Conservation (phyloP, 2,329 filamentous ascomycete species). For the Alternaria alternata region DNA sequence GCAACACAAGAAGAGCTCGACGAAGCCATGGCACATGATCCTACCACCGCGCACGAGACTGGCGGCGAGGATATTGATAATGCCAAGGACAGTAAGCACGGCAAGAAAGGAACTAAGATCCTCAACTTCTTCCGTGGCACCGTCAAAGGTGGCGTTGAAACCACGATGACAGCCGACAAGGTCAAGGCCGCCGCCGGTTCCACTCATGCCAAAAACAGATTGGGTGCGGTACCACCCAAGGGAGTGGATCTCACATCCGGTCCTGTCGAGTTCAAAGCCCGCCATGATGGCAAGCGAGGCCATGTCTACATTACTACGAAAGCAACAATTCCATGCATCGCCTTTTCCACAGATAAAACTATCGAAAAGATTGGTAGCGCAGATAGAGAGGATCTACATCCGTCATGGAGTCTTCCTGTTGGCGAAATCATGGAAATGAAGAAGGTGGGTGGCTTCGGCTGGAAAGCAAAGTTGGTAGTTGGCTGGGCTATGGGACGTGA, state of each 20-base stretch:
- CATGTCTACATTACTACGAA: constrained; percentile 74
- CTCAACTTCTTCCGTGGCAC: constrained; percentile 73
- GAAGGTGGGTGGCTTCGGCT: constrained; percentile 82
- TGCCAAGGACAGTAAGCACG: constrained; percentile 56
- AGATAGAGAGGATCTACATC: constrained; percentile 62
- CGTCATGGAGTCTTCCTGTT: constrained; percentile 74
- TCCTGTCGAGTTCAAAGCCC: constrained; percentile 77
- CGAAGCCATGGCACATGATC: constrained; percentile 62
- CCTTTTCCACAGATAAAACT: constrained; percentile 66
- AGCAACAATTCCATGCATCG: constrained; percentile 72
- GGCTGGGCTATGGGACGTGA: constrained; percentile 79
- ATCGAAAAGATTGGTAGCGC: constrained; percentile 56
- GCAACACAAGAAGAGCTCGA: constrained; percentile 72
- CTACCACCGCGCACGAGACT: constrained; percentile 56
- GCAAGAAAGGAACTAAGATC: constrained; percentile 60
- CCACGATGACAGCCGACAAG: constrained; percentile 74
- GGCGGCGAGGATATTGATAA: constrained; percentile 63
- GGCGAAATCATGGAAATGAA: constrained; percentile 76
- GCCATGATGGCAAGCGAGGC: constrained; percentile 75
- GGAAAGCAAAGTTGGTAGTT: constrained; percentile 84
- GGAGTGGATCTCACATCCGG: constrained; percentile 62
- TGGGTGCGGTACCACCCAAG: constrained; percentile 70
- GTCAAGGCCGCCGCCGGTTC: constrained; percentile 71
- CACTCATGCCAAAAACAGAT: constrained; percentile 70
- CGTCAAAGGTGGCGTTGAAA: constrained; percentile 75